phyloP scores from a whole-genome alignment of 495 filamentous ascomycete genomes.

The Neurospora discreta region DNA sequence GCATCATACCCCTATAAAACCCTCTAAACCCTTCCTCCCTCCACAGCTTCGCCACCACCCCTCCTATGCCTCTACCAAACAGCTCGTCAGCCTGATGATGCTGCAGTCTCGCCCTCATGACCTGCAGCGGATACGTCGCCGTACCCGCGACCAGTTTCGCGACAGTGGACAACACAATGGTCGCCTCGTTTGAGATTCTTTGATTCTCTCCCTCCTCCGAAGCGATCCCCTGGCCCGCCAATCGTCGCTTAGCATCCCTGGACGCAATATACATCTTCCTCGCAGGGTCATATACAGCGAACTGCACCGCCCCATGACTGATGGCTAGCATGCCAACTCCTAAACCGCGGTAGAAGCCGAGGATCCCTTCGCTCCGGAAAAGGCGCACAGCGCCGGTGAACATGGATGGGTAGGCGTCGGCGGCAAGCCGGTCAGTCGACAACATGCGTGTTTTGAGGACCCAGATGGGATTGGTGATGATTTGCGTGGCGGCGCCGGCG shows the following conservation, averaged over 20 bases:
- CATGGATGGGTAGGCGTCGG: conserved; percentile 75
- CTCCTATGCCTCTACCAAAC: conserved; percentile 57
- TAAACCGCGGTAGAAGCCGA: conserved; percentile 76
- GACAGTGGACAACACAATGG: conserved; percentile 62
- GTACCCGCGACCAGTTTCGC: conserved; percentile 80
- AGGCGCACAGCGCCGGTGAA: conserved; percentile 54
- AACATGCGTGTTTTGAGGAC: conserved; percentile 98
- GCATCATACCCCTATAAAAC: conserved; percentile 87
- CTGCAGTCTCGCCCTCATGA: conserved; percentile 78
- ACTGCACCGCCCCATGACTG: conserved; percentile 87
- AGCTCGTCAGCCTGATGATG: conserved; percentile 62
- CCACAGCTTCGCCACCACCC: conserved; percentile 67
- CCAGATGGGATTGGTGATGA: conserved; percentile 94
- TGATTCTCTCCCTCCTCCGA: conserved; percentile 7
- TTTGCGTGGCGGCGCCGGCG: conserved; percentile 63
- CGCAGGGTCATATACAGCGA: conserved; percentile 86
- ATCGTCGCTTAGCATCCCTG: conserved; percentile 12
- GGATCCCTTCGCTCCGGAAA: conserved; percentile 53
- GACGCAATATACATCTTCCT: conserved; percentile 45
- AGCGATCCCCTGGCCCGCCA: neutral
- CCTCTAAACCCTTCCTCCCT: conserved; percentile 64
- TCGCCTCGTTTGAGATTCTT: conserved; percentile 61
- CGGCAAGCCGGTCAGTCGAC: conserved; percentile 57
- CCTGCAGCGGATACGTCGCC: conserved; percentile 89
- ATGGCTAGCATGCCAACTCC: conserved; percentile 81